These are phyloP conservation scores for Calonectria multiphialidica DNA, from an alignment of 2,329 filamentous ascomycete species.

Conservation along the genomic window DNA sequence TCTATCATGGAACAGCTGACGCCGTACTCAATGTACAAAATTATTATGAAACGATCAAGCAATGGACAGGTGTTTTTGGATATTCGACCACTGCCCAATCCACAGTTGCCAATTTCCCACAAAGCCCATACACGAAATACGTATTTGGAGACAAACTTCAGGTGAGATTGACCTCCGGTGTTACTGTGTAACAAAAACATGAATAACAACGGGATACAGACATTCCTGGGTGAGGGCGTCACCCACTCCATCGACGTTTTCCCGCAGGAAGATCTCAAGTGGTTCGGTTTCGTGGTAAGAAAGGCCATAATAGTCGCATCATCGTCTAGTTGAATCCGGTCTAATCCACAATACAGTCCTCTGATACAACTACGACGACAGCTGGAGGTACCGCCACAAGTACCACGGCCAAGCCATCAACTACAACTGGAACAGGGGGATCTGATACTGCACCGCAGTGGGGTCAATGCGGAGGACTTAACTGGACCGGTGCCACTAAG, in stretches of 20 bases:
- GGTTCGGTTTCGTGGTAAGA: constrained; percentile 32
- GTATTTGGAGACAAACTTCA: constrained; percentile 51
- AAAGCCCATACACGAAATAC: constrained; percentile 53
- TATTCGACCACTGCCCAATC: constrained; percentile 47
- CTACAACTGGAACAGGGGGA: constrained; percentile 18
- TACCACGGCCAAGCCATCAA: background rate
- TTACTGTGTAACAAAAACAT: background rate
- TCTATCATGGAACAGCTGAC: constrained; percentile 69
- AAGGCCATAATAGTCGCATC: background rate
- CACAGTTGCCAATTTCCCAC: constrained; percentile 49
- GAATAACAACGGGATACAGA: constrained; percentile 14
- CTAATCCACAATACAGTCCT: background rate
- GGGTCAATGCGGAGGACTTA: constrained; percentile 33
- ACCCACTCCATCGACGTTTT: constrained; percentile 35
- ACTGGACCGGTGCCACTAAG: constrained; percentile 25
- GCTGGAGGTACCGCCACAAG: constrained; percentile 18
- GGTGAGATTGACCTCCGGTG: background rate
- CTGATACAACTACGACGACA: background rate
- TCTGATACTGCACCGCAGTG: constrained; percentile 27
- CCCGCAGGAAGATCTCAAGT: constrained; percentile 33
- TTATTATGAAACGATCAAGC: constrained; percentile 68
- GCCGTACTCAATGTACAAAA: constrained; percentile 63
- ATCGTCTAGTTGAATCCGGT: background rate
- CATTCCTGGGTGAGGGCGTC: constrained; percentile 32
- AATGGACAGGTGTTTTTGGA: constrained; percentile 66